Evolutionary conservation across 768 basidiomycete species (phyloP), one percentile per base, ranked within the genome.

Genomic region (Leccinellum luteum): DNA sequence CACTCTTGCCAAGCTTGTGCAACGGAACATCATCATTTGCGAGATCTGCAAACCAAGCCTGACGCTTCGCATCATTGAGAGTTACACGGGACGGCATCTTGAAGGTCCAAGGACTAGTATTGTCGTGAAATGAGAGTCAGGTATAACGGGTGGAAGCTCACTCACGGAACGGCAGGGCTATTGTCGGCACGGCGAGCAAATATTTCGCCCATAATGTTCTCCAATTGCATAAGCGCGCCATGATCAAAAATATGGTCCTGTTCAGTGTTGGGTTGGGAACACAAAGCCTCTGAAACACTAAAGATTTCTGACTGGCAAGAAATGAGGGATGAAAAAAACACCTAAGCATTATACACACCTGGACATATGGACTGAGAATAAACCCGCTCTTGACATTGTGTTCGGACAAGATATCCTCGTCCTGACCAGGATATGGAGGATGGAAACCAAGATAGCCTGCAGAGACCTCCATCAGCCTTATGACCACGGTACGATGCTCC

Each of bases 81-180:
- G 92, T 93, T 6, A 91, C 89, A 63, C 92, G 76, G n/a, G 86
- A 83, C 0, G 92, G 92, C 63, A 93, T 83, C 52, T 86, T 87
- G 71, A 91, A 94, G 1, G 85, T 80, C 23, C 85, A 85, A 6
- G 81, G 58, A 14, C 90, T 63, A 52, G 8, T 27, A 55, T 17
- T 19, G 14, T 30, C 28, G 8, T 57, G 34, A 63, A 34, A 21
- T 50, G 50, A 28, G 34, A 23, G 27, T 6, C 6, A 21, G 15
- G 10, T 6, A 21, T 8, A 10, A 48, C 15, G 6, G 3, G 30
- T 8, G 25, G 15, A 47, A 25, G 31, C 2, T 5, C 55, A 75
- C 89, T 63, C 69, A 92, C 92, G 88, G 86, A 47, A 93, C 75
- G 4, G 77, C 55, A 19, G 86, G 79, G 12, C 81, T 69, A 54